Percentiles rank a stretch among this genome's conserved stretches.
These are phyloP conservation scores for Martensiomyces pterosporus DNA, from an alignment of 192 early-diverging fungal genomes.

Conservation along the genomic window DNA sequence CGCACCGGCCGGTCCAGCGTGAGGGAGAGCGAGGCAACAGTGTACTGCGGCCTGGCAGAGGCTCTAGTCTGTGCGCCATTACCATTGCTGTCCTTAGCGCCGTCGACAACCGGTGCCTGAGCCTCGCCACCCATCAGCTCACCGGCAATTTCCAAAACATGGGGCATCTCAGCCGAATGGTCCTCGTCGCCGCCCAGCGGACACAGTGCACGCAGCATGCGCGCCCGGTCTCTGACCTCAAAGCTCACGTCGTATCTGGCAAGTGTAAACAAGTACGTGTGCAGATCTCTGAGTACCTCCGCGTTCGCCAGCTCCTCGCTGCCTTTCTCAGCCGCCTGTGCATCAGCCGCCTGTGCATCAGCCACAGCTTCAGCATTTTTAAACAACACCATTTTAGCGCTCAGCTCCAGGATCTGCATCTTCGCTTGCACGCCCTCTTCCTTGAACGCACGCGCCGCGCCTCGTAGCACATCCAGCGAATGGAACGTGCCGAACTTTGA, in stretches of 20 bases:
- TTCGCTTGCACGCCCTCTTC: conserved; percentile 68
- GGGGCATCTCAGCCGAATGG: conserved; percentile 15
- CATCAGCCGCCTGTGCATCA: not conserved
- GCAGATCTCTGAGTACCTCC: conserved; percentile 37
- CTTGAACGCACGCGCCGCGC: conserved; percentile 55
- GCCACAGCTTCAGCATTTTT: not conserved
- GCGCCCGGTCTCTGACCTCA: conserved; percentile 85
- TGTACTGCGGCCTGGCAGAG: conserved; percentile 35
- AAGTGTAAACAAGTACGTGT: conserved; percentile 77
- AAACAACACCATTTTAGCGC: conserved; percentile 33
- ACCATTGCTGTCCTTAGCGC: not conserved
- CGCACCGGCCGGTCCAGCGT: conserved; percentile 53
- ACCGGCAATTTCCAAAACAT: conserved; percentile 2
- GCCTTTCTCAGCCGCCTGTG: not conserved
- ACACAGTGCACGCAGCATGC: conserved; percentile 53
- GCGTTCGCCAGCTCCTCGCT: conserved; percentile 8
- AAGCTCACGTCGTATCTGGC: conserved; percentile 87
- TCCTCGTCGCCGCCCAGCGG: conserved; percentile 31
- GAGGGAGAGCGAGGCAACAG: conserved; percentile 64
- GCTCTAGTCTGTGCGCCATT: no score
- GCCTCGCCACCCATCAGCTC: conserved; percentile 15
- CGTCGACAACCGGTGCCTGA: not conserved
- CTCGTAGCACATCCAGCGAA: conserved; percentile 79
- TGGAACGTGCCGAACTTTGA: conserved; percentile 55
- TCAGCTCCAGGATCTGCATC: conserved; percentile 78